phyloP scores from a whole-genome alignment of 1,284 basidiomycete species.

The Microbotryum intermedium region DNA sequence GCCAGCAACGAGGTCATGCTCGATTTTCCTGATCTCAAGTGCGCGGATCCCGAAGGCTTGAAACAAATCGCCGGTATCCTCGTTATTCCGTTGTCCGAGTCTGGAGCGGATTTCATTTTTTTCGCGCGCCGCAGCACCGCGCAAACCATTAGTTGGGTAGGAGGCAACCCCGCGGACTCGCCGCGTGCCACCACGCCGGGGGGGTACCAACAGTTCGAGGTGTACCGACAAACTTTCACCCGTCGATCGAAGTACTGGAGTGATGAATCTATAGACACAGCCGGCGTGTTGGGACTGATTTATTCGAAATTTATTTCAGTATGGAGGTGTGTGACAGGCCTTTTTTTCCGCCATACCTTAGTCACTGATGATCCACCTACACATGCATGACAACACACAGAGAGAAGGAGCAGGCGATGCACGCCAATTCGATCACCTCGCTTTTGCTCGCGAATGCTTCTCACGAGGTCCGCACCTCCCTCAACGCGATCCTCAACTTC shows the following conservation, averaged over 20 bases:
- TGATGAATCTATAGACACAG: conserved; percentile 38
- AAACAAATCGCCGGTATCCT: conserved; percentile 37
- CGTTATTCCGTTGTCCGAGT: conserved; percentile 31
- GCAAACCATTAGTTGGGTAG: conserved; percentile 20
- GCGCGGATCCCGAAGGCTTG: conserved; percentile 30
- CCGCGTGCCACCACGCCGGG: too few species aligned
- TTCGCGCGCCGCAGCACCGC: conserved; percentile 37
- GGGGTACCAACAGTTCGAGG: neutral
- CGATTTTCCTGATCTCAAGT: conserved; percentile 37
- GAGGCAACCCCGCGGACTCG: conserved; percentile 8
- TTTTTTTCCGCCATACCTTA: too few species aligned
- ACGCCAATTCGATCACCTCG: conserved; percentile 37
- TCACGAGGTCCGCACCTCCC: conserved; percentile 32
- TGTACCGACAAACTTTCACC: conserved; percentile 35
- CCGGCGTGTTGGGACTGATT: conserved; percentile 37
- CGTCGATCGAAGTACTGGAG: conserved; percentile 37
- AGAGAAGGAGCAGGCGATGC: conserved; percentile 37
- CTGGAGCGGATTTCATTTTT: conserved; percentile 35
- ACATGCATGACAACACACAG: conserved; percentile 1
- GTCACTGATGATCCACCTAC: too few species aligned
- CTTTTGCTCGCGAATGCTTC: conserved; percentile 37
- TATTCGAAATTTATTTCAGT: conserved; percentile 39
- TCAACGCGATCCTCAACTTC: conserved; percentile 12
- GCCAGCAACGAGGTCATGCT: conserved; percentile 31
- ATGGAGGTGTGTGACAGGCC: conserved; percentile 18